These are phyloP conservation scores for Syzygium jambos DNA, from an alignment of 345 rosid genomes.

Conservation along the genomic window DNA sequence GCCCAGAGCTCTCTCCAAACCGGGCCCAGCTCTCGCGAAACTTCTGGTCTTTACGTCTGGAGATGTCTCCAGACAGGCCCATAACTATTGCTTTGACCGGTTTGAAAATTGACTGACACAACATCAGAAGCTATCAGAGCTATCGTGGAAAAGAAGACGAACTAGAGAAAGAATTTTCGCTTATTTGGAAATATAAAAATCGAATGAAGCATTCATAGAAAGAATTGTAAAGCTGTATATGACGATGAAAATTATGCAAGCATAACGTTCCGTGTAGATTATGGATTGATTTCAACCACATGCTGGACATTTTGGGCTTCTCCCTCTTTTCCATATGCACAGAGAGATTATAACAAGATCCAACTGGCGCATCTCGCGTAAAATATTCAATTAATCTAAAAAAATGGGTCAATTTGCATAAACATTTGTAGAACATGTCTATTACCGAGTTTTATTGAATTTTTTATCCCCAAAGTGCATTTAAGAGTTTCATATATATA, in stretches of 20 bases:
- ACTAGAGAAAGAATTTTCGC: background rate
- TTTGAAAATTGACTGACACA: background rate
- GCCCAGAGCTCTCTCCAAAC: background rate
- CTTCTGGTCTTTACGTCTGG: background rate
- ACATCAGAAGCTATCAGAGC: background rate
- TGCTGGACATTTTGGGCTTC: background rate
- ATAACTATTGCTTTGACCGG: background rate
- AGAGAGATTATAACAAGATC: background rate
- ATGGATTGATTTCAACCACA: background rate
- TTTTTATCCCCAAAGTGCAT: no score
- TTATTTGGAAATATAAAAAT: no score
- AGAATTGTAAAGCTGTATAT: background rate
- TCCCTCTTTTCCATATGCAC: background rate
- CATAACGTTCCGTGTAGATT: background rate
- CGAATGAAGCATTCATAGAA: background rate
- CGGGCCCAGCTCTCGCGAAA: background rate
- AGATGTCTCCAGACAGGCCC: background rate
- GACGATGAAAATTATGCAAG: background rate
- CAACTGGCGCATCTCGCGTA: background rate
- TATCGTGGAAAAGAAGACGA: background rate
- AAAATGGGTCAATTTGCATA: background rate
- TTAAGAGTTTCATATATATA: no score
- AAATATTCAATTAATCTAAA: no score
- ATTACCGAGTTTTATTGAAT: no score
- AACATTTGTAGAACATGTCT: no score